phyloP scores from a whole-genome alignment of 345 rosid species.

The Acer negundo region DNA sequence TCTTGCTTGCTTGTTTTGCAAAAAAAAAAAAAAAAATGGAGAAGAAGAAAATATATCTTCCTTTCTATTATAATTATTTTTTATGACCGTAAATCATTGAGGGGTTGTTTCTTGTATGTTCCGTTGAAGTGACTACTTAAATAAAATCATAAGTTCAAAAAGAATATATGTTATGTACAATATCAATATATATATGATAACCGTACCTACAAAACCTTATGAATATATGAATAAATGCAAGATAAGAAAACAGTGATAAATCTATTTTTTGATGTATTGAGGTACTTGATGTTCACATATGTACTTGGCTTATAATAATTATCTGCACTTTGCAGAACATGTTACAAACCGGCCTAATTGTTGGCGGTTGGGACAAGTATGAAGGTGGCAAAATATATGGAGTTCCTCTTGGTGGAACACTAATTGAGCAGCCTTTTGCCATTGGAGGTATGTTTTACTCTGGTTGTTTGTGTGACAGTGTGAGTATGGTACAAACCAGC shows the following conservation, averaged over 20 bases:
- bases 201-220: not conserved
- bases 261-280: not conserved
- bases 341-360: slow-evolving; percentile 90
- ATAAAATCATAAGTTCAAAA: not conserved
- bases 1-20: not conserved
- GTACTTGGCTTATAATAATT: not conserved
- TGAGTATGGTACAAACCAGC: not conserved
- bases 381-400: slow-evolving; percentile 98
- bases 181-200: no score
- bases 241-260: not conserved
- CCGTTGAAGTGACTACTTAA: no score
- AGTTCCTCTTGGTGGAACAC: slow-evolving; percentile 92
- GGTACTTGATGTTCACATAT: slow-evolving; percentile 5
- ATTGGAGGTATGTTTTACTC: slow-evolving; percentile 70
- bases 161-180: not conserved
- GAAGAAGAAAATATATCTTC: not conserved
- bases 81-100: no score
- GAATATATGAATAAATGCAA: not conserved
- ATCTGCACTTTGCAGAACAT: slow-evolving; percentile 54
- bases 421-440: slow-evolving; percentile 93
- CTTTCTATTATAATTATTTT: no score
- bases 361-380: slow-evolving; percentile 98
- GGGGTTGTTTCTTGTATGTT: no score
- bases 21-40: not conserved
- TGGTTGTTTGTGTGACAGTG: not conserved